Percentiles rank a stretch among this genome's conserved stretches.
Conservation (phyloP, 768 basidiomycete species). For the Kwoniella europaea region DNA sequence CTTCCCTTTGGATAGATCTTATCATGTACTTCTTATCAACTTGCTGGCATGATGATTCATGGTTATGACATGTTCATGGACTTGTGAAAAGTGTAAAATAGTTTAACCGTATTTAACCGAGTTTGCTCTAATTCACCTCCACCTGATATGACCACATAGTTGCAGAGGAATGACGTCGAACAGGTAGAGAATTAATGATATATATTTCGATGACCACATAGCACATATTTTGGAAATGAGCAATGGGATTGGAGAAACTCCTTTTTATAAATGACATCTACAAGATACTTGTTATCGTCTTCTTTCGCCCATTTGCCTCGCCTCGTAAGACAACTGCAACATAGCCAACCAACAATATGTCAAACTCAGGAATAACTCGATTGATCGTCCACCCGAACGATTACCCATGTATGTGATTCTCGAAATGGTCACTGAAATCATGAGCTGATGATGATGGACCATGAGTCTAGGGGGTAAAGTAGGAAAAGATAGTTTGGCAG, state of each 20-base stretch:
- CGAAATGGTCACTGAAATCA: background rate
- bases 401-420: conserved; percentile 12
- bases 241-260: too few species aligned
- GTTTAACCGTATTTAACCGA: conserved; percentile 11
- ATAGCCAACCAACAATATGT: background rate
- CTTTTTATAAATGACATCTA: background rate
- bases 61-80: too few species aligned
- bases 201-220: background rate
- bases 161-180: background rate
- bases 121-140: background rate
- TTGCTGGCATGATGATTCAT: background rate
- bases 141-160: conserved; percentile 10
- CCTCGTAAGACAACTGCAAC: background rate
- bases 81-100: background rate
- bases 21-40: too few species aligned
- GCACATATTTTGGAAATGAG: background rate
- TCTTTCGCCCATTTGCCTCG: too few species aligned
- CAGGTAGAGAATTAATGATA: background rate
- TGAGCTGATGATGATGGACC: conserved; percentile 1
- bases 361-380: conserved; percentile 4
- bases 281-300: too few species aligned
- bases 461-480: conserved; percentile 36
- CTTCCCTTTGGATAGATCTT: too few species aligned
- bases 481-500: conserved; percentile 43
- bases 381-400: conserved; percentile 16